Base-by-base conservation (phyloP, 192 early-diverging fungal species). In the Cladochytrium replicatum region DNA sequence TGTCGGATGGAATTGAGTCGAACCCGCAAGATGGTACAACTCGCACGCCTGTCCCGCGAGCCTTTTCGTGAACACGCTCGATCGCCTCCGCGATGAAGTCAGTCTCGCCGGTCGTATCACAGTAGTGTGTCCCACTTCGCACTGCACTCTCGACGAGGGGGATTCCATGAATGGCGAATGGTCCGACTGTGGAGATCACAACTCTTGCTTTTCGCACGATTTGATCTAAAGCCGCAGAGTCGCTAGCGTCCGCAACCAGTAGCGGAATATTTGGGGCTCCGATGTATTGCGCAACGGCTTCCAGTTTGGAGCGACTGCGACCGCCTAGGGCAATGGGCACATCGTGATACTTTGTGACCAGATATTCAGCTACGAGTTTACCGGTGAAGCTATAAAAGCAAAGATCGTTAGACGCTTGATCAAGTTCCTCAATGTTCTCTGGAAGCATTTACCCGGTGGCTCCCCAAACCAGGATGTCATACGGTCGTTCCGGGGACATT, bases 351-450 rank as follows among this genome's bases (percentile, higher is more conserved):
- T 71, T 71, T 6, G 55, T 43, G 8, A 52, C 47, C 7, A 69
- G 55, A 32, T 88, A 85, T 62, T 87, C 84, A 28, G 74, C 80
- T 19, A 84, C 76, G 23, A 78, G 62, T 1, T 57, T 48, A 7
- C 91, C 91, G 3, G 91, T 91, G 60, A 90, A 91, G 22, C 91
- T 83, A 4, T n/a, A n/a, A n/a, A n/a, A n/a, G n/a, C n/a, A n/a
- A n/a, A n/a, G n/a, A n/a, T n/a, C n/a, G n/a, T n/a, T n/a, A n/a
- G n/a, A n/a, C n/a, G n/a, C n/a, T n/a, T n/a, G n/a, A n/a, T n/a
- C n/a, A n/a, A n/a, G n/a, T n/a, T n/a, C n/a, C n/a, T n/a, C n/a
- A n/a, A n/a, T n/a, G n/a, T n/a, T n/a, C n/a, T n/a, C n/a, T n/a
- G n/a, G n/a, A n/a, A n/a, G n/a, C n/a, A n/a, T n/a, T n/a, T n/a